Evolutionary conservation across 129 eudicot genomes (phyloP), one percentile per base, ranked within the genome.

Genomic region (Helichrysum umbraculigerum): DNA sequence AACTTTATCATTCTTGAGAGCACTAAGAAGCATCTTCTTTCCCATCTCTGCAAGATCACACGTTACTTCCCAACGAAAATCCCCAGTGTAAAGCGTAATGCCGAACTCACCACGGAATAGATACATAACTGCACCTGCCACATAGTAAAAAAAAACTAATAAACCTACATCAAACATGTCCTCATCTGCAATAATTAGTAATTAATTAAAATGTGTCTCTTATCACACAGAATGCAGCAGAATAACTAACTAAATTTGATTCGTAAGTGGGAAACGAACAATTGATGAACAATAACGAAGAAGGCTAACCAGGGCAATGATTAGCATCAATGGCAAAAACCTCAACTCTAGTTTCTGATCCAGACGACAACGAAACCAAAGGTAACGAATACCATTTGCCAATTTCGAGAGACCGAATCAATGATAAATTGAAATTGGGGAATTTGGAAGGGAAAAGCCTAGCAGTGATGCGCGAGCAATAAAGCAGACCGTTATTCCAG

Each of bases 61-160:
- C 70, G 52, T 68, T 62, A 6, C 75, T 83, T 93, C 96, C 98
- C 96, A 93, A 16, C 96, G 96, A 59, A 93, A 93, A 84, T 93
- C 98, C 65, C 98, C 98, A 25, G 96, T 90, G 84, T 75, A 90
- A 51, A 90, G 95, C 88, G 75, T 87, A 72, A 71, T 76, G 51
- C 98, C 98, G 86, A 90, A 90, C 20, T 82, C 94, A 62, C 98
- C 98, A 9, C 88, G 91, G 71, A 93, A 93, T 77, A 93, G 81
- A 76, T 86, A 93, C 95, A 93, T 93, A 42, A 90, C 92, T 20
- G 96, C 91, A 70, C 98, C 98, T 93, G 87, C 42, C 76, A 81
- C 63, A 25, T 25, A 25, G 69, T 75, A 66, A 16, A 32, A 35
- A 51, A 1, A 37, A 71, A 34, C 47, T 63, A 72, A 34, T 20